A percentile compares a stretch with the other conserved stretches of the same genome.
Conservation (phyloP, 2,329 filamentous ascomycete species). For the Trichoderma atrobrunneum region DNA sequence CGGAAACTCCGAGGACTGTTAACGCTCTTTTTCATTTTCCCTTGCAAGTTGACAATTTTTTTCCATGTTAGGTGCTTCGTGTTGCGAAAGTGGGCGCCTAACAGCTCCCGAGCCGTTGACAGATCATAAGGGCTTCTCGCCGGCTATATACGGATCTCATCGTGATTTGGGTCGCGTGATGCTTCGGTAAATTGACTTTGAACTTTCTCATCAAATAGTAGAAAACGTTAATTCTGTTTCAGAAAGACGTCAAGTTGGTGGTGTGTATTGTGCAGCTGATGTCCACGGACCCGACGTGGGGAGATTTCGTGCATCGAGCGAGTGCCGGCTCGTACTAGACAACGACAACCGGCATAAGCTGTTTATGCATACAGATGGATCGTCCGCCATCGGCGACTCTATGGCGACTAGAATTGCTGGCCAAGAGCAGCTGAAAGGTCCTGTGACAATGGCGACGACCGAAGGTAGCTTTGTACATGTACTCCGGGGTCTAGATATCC, state of each 20-base stretch:
- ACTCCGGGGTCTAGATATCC: constrained; percentile 11
- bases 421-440: neutral
- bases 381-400: neutral
- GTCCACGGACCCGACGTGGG: neutral
- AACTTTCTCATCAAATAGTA: neutral
- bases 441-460: constrained; percentile 1
- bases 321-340: constrained; percentile 12
- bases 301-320: constrained; percentile 13
- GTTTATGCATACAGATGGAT: constrained; percentile 4
- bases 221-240: neutral
- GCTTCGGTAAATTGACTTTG: neutral
- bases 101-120: neutral
- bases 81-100: neutral
- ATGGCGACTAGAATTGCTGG: neutral
- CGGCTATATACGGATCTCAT: neutral
- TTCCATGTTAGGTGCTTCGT: neutral
- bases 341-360: neutral
- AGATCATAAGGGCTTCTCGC: neutral
- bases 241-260: neutral
- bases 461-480: neutral
- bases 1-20: neutral
- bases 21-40: neutral
- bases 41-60: neutral
- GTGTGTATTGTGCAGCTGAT: constrained; percentile 2
- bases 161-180: neutral